Conservation (phyloP, 441 rosid species). For the Populus tomentosa region DNA sequence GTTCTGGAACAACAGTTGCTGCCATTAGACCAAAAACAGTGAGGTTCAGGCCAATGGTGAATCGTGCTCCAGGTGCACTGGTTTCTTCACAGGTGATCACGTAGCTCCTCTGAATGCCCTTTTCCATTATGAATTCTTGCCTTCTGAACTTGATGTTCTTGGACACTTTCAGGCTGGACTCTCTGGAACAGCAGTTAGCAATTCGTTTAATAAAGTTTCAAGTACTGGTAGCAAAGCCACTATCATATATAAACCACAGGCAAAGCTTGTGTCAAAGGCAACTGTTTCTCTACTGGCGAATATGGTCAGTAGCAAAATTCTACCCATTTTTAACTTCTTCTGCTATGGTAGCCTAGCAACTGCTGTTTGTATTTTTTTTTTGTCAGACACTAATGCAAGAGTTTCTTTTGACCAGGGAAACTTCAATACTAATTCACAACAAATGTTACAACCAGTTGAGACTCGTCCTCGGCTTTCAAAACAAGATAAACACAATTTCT, state of each 20-base stretch:
- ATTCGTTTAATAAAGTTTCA: slow-evolving; percentile 34
- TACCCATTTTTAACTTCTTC: neutral
- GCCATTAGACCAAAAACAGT: slow-evolving; percentile 76
- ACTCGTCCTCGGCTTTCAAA: slow-evolving; percentile 22
- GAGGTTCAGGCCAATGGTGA: slow-evolving; percentile 48
- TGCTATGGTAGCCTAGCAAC: neutral
- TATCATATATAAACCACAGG: slow-evolving; percentile 71
- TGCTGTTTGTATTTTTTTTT: neutral
- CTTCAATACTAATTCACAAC: slow-evolving; percentile 29
- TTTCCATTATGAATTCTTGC: slow-evolving; percentile 10
- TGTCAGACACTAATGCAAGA: neutral
- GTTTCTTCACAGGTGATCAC: slow-evolving; percentile 43
- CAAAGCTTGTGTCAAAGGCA: slow-evolving; percentile 73
- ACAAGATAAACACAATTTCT: slow-evolving; percentile 28
- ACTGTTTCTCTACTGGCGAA: slow-evolving; percentile 68
- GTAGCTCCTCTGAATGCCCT: slow-evolving; percentile 8
- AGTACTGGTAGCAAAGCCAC: slow-evolving; percentile 40
- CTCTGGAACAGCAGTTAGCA: slow-evolving; percentile 25
- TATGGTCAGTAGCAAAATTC: slow-evolving; percentile 48
- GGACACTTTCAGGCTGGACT: slow-evolving; percentile 39
- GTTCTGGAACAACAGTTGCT: slow-evolving; percentile 43
- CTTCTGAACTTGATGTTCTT: slow-evolving; percentile 10
- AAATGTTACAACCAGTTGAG: slow-evolving; percentile 25
- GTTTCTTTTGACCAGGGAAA: slow-evolving; percentile 43
- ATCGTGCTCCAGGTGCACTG: slow-evolving; percentile 26